Percentiles rank a stretch among this genome's conserved stretches.
Conservation (phyloP, 805 yeast genomes). For the Nakazawaea molendinolei region DNA sequence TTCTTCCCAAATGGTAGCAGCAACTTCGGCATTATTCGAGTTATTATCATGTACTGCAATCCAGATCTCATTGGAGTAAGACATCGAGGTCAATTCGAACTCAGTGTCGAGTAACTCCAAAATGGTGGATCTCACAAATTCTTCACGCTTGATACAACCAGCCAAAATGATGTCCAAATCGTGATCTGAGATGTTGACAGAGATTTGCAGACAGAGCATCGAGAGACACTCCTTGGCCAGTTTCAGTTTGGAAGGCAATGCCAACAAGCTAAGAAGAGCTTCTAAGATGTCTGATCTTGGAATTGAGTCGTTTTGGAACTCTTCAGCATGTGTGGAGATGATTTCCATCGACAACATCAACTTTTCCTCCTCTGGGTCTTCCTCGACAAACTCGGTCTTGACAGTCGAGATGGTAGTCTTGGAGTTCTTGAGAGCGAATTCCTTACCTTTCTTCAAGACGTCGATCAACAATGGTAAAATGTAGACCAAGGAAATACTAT, state of each 20-base stretch:
- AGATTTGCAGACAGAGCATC: constrained; percentile 69
- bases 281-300: constrained; percentile 63
- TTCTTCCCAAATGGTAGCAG: constrained; percentile 82
- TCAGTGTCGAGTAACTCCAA: constrained; percentile 85
- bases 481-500: constrained; percentile 62
- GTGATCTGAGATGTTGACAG: constrained; percentile 46
- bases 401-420: constrained; percentile 40
- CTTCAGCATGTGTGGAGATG: constrained; percentile 59
- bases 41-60: constrained; percentile 73
- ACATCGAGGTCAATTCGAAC: constrained; percentile 46
- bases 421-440: constrained; percentile 44
- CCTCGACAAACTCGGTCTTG: constrained; percentile 70
- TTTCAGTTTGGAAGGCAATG: constrained; percentile 72
- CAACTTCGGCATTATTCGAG: constrained; percentile 52
- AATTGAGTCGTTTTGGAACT: constrained; percentile 56
- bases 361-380: constrained; percentile 86
- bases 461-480: constrained; percentile 66
- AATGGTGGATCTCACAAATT: constrained; percentile 70
- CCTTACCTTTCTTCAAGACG: constrained; percentile 62
- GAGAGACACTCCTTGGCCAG: constrained; percentile 77
- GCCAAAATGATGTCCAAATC: constrained; percentile 58
- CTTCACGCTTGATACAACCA: constrained; percentile 51
- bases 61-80: constrained; percentile 65
- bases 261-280: constrained; percentile 60
- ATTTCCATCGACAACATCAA: constrained; percentile 71